A percentile compares a stretch with the other conserved stretches of the same genome.
These are phyloP conservation scores for Piper longum DNA, from an alignment of 164 flowering plant species.

Conservation along the genomic window DNA sequence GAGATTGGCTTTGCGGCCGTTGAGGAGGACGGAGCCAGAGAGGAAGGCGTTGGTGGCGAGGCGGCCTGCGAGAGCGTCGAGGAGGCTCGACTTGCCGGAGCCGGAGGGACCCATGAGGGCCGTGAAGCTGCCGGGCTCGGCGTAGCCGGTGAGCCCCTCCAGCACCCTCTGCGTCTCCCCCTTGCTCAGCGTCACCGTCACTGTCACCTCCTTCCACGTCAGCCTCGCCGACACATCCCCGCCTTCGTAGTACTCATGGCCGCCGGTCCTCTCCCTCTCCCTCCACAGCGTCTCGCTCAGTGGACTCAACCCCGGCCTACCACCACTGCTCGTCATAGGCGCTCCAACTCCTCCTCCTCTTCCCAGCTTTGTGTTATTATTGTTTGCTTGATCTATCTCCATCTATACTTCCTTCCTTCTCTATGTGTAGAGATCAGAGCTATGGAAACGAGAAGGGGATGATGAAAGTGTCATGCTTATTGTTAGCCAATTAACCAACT, in stretches of 20 bases:
- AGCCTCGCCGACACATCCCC: conserved; percentile 83
- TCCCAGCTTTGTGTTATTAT: too few species aligned
- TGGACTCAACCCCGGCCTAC: conserved; percentile 49
- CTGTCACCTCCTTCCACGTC: conserved; percentile 84
- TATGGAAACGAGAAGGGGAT: too few species aligned
- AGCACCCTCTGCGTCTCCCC: conserved; percentile 68
- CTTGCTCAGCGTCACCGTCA: conserved; percentile 45
- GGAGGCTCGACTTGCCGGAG: conserved; percentile 83
- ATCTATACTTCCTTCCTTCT: too few species aligned
- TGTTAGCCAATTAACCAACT: too few species aligned
- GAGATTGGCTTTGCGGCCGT: conserved; percentile 74
- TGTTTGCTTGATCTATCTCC: too few species aligned
- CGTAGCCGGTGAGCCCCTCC: conserved; percentile 68
- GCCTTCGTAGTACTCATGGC: conserved; percentile 4
- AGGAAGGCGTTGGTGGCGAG: conserved; percentile 81
- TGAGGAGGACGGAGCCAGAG: conserved; percentile 66
- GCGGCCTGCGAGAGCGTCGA: conserved; percentile 80
- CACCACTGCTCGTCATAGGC: conserved; percentile 3
- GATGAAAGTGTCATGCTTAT: too few species aligned
- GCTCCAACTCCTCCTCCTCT: too few species aligned
- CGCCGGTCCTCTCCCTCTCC: conserved; percentile 36
- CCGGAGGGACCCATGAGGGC: conserved; percentile 97
- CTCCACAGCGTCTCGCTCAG: conserved; percentile 77
- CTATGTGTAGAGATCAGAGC: too few species aligned
- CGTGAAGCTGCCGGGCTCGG: conserved; percentile 68